phyloP scores from a whole-genome alignment of 2,329 filamentous ascomycete genomes.

The Helotiales sp. region DNA sequence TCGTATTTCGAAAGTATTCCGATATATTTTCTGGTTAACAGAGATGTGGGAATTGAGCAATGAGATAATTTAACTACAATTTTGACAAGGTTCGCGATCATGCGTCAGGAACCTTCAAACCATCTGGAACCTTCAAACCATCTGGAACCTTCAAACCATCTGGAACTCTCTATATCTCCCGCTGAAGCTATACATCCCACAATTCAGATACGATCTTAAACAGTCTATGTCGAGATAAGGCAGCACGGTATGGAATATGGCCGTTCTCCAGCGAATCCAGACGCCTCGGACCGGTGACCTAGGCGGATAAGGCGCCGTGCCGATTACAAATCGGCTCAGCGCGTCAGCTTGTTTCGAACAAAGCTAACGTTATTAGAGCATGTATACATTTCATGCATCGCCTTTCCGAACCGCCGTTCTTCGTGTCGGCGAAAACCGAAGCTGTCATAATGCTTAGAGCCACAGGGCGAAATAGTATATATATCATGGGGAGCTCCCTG shows the following conservation, averaged over 20 bases:
- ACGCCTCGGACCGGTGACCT: not conserved
- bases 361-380: not conserved
- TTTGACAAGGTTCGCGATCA: too few relatives aligned
- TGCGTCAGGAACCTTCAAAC: too few relatives aligned
- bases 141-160: too few relatives aligned
- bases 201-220: not conserved
- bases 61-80: too few relatives aligned
- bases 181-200: not conserved
- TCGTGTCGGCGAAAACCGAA: not conserved
- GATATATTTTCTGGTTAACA: too few relatives aligned
- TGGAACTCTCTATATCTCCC: too few relatives aligned
- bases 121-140: too few relatives aligned
- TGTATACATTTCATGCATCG: not conserved
- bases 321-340: not conserved
- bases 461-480: not conserved
- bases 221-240: not conserved
- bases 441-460: not conserved
- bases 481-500: not conserved
- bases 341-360: conserved; percentile 1
- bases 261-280: not conserved
- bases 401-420: not conserved
- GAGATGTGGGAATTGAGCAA: too few relatives aligned
- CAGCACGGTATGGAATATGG: not conserved
- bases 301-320: not conserved
- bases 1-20: too few relatives aligned